Evolutionary conservation across 805 yeast genomes (phyloP), one percentile per base, ranked within the genome.

Genomic region (Lipomyces sp.): DNA sequence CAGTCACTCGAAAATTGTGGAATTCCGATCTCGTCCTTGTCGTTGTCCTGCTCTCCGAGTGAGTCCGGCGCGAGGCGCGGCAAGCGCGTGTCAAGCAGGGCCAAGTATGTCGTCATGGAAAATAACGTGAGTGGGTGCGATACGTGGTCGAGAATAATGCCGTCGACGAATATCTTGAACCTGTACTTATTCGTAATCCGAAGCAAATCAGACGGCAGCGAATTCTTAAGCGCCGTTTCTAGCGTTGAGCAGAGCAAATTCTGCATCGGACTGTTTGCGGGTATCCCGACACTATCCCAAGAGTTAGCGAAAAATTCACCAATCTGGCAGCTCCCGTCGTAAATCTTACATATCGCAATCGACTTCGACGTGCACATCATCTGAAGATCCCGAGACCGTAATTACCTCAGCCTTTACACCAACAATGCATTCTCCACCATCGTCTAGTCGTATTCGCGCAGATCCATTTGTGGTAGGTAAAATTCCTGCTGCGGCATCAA

Each of bases 381-480:
- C 77, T 66, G 69, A 60, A n/a, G 63, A 58, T 11, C 34, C n/a
- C 18, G 30, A 29, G n/a, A 67, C 64, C 37, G 60, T 59, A 15
- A 90, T 90, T 2, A 93, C 97, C 73, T 90, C 89, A 11, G 93
- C 86, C 78, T 95, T 95, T 58, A 94, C 84, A 74, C 98, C 95
- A 4, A 92, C 94, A 42, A 95, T 88, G 73, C 97, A 92, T 78
- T 95, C 98, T 68, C 92, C 86, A 30, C 99, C 98, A 77, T 94
- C 98, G 59, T 90, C 84, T 42, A 92, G 84, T 70, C 92, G 84
- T 24, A 94, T 85, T 79, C 97, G 84, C 0, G 98, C 89, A 1
- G 98, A 92, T 13, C 99, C 99, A 78, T 94, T 91, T 2, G 97
- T 90, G 60, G 88, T 85, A 0, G 97, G 95, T 66, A 95, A 81